These are phyloP conservation scores for Camellia sinensis DNA, from an alignment of 148 eudicot species.

Conservation along the genomic window DNA sequence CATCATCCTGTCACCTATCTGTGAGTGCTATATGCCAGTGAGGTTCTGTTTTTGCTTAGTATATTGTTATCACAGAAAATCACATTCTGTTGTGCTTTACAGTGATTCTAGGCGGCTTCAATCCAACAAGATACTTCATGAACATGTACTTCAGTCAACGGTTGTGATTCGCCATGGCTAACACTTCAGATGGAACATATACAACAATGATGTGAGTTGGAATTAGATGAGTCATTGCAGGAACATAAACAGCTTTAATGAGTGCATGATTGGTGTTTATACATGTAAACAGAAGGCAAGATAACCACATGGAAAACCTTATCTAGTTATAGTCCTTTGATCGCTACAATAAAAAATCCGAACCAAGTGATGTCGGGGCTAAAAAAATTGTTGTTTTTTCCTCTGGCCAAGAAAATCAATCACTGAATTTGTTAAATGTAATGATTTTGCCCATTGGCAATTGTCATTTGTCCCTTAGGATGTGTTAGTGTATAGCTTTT, in stretches of 20 bases:
- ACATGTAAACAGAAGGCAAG: constrained; percentile 9
- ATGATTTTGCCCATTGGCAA: constrained; percentile 14
- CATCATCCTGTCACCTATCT: constrained; percentile 82
- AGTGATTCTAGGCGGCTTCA: constrained; percentile 88
- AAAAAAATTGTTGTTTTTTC: background rate
- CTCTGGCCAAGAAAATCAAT: background rate
- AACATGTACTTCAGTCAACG: constrained; percentile 78
- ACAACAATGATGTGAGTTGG: constrained; percentile 1
- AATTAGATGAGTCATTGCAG: constrained; percentile 11
- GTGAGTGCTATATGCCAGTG: constrained; percentile 46
- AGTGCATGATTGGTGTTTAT: constrained; percentile 6
- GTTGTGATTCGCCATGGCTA: constrained; percentile 33
- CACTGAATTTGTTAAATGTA: constrained; percentile 11
- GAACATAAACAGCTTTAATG: constrained; percentile 6
- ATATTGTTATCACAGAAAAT: background rate
- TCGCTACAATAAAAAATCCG: constrained; percentile 4
- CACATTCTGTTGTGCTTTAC: constrained; percentile 24
- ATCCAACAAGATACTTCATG: constrained; percentile 92
- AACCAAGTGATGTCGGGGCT: constrained; percentile 11
- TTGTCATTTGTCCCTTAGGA: background rate
- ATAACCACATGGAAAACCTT: constrained; percentile 13
- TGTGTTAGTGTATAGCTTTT: too few relatives aligned
- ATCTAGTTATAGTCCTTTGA: constrained; percentile 9
- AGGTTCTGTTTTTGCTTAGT: background rate
- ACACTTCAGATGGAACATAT: constrained; percentile 22